Evolutionary conservation across 208 protist species (phyloP).

Genomic region (Crithidia expoeki): DNA sequence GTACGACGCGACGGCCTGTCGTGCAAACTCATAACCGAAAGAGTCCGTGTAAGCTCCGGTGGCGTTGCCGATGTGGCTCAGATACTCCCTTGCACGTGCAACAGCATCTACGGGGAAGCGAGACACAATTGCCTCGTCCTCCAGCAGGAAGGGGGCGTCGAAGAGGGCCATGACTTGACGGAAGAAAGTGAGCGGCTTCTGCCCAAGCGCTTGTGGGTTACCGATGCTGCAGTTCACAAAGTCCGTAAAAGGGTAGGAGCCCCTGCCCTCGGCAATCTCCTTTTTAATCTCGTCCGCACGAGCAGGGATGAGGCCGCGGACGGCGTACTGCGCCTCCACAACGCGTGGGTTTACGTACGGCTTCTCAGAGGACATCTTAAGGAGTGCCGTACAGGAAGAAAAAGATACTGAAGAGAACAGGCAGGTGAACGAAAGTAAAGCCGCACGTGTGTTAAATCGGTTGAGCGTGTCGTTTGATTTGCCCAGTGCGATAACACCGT

Average conservation of each 20-base stretch:
- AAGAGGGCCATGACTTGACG: slow-evolving; percentile 93
- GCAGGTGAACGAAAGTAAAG: too few relatives aligned
- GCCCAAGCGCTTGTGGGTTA: slow-evolving; percentile 97
- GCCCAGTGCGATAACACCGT: too few relatives aligned
- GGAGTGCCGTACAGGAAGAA: too few relatives aligned
- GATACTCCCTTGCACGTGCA: slow-evolving; percentile 80
- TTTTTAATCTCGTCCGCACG: slow-evolving; percentile 80
- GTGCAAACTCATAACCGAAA: slow-evolving; percentile 86
- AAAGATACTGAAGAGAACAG: too few relatives aligned
- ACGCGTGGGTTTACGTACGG: slow-evolving; percentile 68
- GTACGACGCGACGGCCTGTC: slow-evolving; percentile 93
- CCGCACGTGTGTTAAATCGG: too few relatives aligned
- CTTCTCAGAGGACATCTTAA: not conserved
- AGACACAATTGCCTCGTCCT: slow-evolving; percentile 45
- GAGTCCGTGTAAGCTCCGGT: slow-evolving; percentile 98
- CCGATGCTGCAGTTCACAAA: slow-evolving; percentile 99
- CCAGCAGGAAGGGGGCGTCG: slow-evolving; percentile 73
- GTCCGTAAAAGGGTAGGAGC: slow-evolving; percentile 65
- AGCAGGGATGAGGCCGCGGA: slow-evolving; percentile 85
- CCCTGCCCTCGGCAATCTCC: slow-evolving; percentile 51
- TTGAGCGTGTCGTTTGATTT: too few relatives aligned
- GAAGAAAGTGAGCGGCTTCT: slow-evolving; percentile 97
- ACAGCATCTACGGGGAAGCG: slow-evolving; percentile 92
- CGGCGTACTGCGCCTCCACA: slow-evolving; percentile 85
- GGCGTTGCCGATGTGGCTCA: slow-evolving; percentile 53